Conservation (phyloP, 129 eudicot genomes). For the Gnaphalium uliginosum region DNA sequence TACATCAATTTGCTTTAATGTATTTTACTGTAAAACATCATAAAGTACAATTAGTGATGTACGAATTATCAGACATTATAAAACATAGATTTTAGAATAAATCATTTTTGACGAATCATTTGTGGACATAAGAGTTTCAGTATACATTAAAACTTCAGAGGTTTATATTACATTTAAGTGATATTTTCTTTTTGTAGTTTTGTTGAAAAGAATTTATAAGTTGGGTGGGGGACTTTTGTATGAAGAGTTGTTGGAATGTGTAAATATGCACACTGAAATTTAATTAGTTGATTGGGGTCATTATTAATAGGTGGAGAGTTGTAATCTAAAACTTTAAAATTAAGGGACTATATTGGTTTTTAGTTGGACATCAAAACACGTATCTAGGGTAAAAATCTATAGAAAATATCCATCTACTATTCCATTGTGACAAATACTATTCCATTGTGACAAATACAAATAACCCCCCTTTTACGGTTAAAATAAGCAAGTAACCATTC, state of each 20-base stretch:
- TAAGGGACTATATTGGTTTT: background rate
- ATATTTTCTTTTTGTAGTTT: background rate
- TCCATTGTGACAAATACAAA: background rate
- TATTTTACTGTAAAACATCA: no score
- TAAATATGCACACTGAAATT: background rate
- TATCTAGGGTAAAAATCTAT: background rate
- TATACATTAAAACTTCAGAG: background rate
- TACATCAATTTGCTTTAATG: no score
- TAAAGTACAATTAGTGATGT: no score
- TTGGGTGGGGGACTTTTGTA: background rate
- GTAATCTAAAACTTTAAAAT: constrained; percentile 7
- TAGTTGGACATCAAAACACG: background rate
- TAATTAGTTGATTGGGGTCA: background rate
- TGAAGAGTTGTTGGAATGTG: constrained; percentile 1
- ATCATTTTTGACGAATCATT: background rate
- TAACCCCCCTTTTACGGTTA: background rate
- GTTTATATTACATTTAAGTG: background rate
- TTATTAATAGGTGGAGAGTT: constrained; percentile 21
- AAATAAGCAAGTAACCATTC: background rate
- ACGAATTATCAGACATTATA: no score
- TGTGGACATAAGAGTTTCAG: background rate
- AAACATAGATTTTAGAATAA: background rate
- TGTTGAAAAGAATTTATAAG: background rate
- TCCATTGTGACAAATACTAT: background rate
- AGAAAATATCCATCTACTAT: background rate